Evolutionary conservation across 192 early-diverging fungal species (phyloP).

Genomic region (Coemansia sp.): DNA sequence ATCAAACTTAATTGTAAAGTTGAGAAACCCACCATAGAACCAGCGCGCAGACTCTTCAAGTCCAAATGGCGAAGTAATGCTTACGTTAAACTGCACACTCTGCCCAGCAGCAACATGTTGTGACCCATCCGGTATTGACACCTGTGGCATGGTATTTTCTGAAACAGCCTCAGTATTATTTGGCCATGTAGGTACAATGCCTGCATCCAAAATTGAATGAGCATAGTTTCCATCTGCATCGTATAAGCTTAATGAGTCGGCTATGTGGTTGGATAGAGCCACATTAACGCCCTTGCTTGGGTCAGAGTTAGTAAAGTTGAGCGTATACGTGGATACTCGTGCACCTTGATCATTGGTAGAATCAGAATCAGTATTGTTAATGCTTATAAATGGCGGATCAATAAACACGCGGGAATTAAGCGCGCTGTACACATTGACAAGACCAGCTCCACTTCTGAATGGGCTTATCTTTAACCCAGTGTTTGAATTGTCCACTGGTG

Average conservation of each 20-base stretch:
- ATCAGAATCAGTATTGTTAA: conserved; percentile 31
- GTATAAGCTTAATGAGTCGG: background rate
- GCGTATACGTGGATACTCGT: background rate
- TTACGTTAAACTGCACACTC: background rate
- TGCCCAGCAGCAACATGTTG: background rate
- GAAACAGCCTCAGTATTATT: background rate
- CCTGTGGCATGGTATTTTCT: conserved; percentile 2
- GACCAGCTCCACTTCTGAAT: conserved; percentile 62
- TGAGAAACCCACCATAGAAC: conserved; percentile 5
- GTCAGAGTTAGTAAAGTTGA: conserved; percentile 4
- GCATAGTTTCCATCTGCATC: background rate
- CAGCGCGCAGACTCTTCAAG: background rate
- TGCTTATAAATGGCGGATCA: conserved; percentile 56
- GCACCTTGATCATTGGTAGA: background rate
- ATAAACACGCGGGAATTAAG: conserved; percentile 52
- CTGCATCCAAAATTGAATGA: background rate
- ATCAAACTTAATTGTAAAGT: conserved; percentile 2
- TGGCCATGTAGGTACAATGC: conserved; percentile 1
- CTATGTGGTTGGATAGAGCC: background rate
- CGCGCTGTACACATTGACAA: conserved; percentile 67
- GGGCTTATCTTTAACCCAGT: conserved; percentile 15
- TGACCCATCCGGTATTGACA: background rate
- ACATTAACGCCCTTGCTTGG: background rate
- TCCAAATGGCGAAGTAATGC: background rate
- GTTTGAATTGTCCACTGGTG: background rate